Evolutionary conservation across 495 filamentous ascomycete species (phyloP).

Genomic region (Neurospora tetrasperma): DNA sequence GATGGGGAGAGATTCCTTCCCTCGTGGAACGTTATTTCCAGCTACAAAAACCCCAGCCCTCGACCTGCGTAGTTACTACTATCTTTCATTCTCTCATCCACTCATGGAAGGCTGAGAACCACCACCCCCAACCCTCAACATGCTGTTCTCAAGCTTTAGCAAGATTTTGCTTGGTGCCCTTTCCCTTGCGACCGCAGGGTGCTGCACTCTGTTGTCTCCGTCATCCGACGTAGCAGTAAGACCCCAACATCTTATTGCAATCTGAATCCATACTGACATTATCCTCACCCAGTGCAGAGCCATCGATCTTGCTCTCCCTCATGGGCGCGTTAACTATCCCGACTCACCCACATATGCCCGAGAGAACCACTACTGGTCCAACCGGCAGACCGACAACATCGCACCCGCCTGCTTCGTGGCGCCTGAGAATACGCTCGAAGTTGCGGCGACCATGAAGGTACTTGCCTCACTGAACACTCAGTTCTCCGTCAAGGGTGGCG

Average conservation of each 20-base stretch:
- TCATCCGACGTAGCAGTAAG: not conserved
- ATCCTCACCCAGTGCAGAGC: slow-evolving; percentile 6
- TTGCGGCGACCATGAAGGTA: slow-evolving; percentile 28
- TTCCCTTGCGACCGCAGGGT: not conserved
- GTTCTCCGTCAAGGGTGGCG: slow-evolving; percentile 44
- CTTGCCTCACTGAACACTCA: slow-evolving; percentile 23
- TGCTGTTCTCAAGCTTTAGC: not conserved
- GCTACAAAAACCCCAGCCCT: not conserved
- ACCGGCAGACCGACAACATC: slow-evolving; percentile 24
- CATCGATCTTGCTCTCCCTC: slow-evolving; percentile 11
- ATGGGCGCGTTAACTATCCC: slow-evolving; percentile 10
- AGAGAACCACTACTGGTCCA: slow-evolving; percentile 39
- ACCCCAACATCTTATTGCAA: not conserved
- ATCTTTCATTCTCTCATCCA: not conserved
- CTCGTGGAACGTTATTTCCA: not conserved
- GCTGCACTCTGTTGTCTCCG: not conserved
- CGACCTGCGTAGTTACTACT: not conserved
- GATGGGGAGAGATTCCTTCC: not conserved
- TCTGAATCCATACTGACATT: not conserved
- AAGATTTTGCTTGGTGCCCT: not conserved
- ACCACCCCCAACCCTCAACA: not conserved
- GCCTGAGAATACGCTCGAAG: slow-evolving; percentile 25
- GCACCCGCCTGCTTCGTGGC: slow-evolving; percentile 34
- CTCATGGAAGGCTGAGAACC: not conserved
- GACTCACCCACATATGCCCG: slow-evolving; percentile 7